These are phyloP conservation scores for Neurospora sp. DNA, from an alignment of 2,329 filamentous ascomycete genomes.

Conservation along the genomic window DNA sequence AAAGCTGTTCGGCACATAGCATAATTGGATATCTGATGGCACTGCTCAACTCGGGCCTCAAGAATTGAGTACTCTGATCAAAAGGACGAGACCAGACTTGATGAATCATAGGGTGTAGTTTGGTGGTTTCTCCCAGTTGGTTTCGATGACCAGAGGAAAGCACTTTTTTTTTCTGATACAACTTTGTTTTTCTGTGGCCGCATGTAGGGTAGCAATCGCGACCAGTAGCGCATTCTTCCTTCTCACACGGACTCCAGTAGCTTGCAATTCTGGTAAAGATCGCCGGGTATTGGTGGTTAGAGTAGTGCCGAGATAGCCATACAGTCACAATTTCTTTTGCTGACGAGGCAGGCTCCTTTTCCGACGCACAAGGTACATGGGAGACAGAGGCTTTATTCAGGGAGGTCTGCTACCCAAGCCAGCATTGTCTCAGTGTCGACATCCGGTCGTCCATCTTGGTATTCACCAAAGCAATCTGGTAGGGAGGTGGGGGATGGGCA, in stretches of 20 bases:
- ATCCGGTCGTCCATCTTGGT: not conserved
- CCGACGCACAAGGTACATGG: not conserved
- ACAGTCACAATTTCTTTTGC: not conserved
- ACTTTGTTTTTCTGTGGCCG: not conserved
- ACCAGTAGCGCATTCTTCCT: not conserved
- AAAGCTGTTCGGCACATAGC: not conserved
- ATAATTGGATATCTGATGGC: not conserved
- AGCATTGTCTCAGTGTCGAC: not conserved
- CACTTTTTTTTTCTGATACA: not conserved
- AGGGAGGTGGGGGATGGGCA: not conserved
- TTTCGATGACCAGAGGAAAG: not conserved
- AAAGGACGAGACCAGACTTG: not conserved
- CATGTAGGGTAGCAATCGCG: not conserved
- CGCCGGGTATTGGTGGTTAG: not conserved
- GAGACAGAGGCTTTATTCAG: not conserved
- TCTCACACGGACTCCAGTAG: not conserved
- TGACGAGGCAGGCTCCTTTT: not conserved
- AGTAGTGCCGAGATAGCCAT: not conserved
- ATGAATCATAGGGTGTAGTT: not conserved
- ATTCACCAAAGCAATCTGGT: not conserved
- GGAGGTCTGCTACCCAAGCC: not conserved
- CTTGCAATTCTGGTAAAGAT: not conserved
- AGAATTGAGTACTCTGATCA: not conserved
- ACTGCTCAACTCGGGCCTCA: not conserved
- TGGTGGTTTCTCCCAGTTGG: not conserved